Evolutionary conservation across 106 monocot species (phyloP).

Genomic region (Dendrobium chrysotoxum): DNA sequence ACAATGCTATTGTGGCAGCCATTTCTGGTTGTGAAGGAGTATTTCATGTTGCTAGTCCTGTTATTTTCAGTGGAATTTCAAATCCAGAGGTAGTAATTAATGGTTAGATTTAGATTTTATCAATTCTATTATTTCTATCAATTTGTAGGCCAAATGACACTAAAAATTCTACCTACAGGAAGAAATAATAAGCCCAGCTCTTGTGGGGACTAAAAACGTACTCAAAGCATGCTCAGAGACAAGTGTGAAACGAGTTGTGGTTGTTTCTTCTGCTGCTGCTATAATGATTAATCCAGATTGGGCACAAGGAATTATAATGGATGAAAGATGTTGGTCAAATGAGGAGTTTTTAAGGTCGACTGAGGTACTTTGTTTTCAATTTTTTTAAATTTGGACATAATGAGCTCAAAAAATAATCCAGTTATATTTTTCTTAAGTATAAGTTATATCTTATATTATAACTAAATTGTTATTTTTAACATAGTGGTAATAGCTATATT

Average conservation of each 20-base stretch:
- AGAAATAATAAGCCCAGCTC: neutral
- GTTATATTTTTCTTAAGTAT: too few species aligned
- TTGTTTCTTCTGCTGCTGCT: neutral
- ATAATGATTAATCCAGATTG: neutral
- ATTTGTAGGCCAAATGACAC: too few species aligned
- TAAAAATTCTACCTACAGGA: neutral
- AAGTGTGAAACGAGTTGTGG: conserved; percentile 2
- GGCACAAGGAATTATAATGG: neutral
- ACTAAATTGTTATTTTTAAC: too few species aligned
- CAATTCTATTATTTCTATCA: too few species aligned
- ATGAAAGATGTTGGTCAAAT: neutral
- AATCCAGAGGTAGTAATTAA: neutral
- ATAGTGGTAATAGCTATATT: too few species aligned
- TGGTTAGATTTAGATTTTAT: too few species aligned
- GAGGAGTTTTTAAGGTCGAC: neutral
- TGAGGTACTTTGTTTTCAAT: neutral
- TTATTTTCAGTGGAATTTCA: conserved; percentile 1
- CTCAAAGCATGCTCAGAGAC: neutral
- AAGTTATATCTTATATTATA: too few species aligned
- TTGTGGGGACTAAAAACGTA: neutral
- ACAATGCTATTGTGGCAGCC: conserved; percentile 34
- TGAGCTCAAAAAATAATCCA: too few species aligned
- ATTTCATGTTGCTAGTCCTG: conserved; percentile 78
- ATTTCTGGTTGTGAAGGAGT: conserved; percentile 79
- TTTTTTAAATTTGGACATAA: too few species aligned